Evolutionary conservation across 176 grass and related monocot genomes (phyloP), one percentile per base, ranked within the genome.

Genomic region (Coix lacrymajobi): DNA sequence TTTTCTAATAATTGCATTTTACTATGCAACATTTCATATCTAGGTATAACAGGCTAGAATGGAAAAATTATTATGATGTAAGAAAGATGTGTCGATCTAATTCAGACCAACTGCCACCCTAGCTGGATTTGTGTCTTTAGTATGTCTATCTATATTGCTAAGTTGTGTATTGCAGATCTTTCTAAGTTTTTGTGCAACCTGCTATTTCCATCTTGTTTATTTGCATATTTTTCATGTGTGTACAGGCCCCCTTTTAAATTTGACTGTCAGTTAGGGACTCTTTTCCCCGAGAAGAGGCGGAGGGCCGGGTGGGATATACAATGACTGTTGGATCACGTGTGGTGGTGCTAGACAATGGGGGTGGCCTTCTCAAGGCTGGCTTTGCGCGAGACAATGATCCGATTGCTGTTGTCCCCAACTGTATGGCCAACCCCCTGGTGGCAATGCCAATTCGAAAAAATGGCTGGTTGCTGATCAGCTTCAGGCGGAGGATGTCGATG

Each of bases 311-410:
- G 71, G 46, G 69, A 68, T 64, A 1, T 25, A 36, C 29, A 66
- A 90, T 90, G 89, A 87, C 75, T 0, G 86, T 61, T 66, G 79
- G 79, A 83, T 88, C 81, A 67, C 56, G 75, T 38, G 92, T 95
- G 29, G 96, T 98, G 79, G 96, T 98, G 40, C 30, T 98, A 46
- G 96, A 98, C 85, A 98, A 98, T 43, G 92, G 96, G 8, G 96
- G 92, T n/a, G 92, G 96, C 15, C 85, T 98, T 73, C 79, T 94
- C 33, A 98, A 98, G 82, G 96, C 90, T 45, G 96, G 96, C 17
- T 98, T 98, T 73, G 92, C n/a, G 88, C 2, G 92, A 22, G 92
- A 95, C 11, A 83, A 76, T 69, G 93, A 98, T 75, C 96, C 96
- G 2, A 56, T 87, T 36, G 87, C 87, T 1, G 85, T 95, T 54